Percentiles rank a stretch among this genome's conserved stretches.
Evolutionary conservation across 495 filamentous ascomycete genomes (phyloP).

Genomic region (Thermothielavioides terrestris): DNA sequence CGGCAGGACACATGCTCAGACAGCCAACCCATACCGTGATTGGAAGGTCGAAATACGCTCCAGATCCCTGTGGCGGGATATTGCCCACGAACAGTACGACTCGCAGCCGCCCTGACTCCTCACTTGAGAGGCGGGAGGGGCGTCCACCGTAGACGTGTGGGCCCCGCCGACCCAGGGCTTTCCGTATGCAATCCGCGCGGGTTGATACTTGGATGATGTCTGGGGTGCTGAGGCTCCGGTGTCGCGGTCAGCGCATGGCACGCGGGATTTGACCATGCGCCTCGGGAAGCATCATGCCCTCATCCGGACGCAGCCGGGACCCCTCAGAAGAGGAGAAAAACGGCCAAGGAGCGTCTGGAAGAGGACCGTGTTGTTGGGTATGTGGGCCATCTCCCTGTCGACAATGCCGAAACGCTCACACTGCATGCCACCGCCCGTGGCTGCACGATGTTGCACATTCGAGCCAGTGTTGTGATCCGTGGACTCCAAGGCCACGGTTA

Average conservation of each 20-base stretch:
- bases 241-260: constrained; percentile 7
- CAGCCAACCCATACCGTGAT: constrained; percentile 15
- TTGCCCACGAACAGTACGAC: no score
- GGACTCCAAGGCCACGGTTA: constrained; percentile 3
- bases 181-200: constrained; percentile 20
- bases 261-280: no score
- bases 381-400: constrained; percentile 1
- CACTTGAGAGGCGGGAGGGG: no score
- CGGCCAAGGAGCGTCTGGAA: background rate
- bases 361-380: background rate
- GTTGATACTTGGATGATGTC: constrained; percentile 25
- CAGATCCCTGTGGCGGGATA: no score
- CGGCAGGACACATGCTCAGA: background rate
- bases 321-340: background rate
- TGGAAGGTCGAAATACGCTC: constrained; percentile 16
- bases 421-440: constrained; percentile 2
- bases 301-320: no score
- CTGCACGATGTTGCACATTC: constrained; percentile 16
- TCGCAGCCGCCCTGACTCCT: no score
- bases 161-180: constrained; percentile 6
- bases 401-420: background rate
- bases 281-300: constrained; percentile 13
- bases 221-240: constrained; percentile 7
- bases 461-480: constrained; percentile 10
- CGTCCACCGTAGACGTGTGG: constrained; percentile 7